Evolutionary conservation across 1,284 basidiomycete species (phyloP).

Genomic region (Leccinum pachyderme): DNA sequence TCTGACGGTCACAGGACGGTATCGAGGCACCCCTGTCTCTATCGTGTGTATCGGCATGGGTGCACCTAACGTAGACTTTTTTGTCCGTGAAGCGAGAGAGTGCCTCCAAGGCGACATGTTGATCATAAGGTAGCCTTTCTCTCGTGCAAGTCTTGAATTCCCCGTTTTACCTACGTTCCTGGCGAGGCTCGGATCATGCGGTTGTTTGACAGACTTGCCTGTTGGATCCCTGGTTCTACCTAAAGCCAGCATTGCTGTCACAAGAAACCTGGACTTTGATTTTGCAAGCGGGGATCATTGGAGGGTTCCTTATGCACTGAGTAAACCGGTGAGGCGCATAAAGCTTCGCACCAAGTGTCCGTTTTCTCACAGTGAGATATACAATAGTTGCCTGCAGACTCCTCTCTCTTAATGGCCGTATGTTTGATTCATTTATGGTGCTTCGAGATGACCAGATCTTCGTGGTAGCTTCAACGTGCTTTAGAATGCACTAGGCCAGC

Average conservation of each 20-base stretch:
- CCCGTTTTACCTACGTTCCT: slow-evolving; percentile 3
- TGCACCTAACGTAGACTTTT: slow-evolving; percentile 78
- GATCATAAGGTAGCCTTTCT: slow-evolving; percentile 59
- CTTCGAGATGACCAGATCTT: slow-evolving; percentile 8
- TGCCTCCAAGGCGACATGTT: slow-evolving; percentile 76
- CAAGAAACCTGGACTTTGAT: slow-evolving; percentile 77
- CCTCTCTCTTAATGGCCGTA: slow-evolving; percentile 49
- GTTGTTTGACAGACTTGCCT: slow-evolving; percentile 66
- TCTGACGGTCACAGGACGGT: slow-evolving; percentile 77
- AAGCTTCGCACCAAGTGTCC: background rate
- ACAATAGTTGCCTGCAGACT: slow-evolving; percentile 54
- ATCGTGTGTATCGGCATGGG: slow-evolving; percentile 87
- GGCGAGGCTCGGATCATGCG: slow-evolving; percentile 74
- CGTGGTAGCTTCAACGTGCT: slow-evolving; percentile 45
- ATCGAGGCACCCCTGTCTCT: slow-evolving; percentile 65
- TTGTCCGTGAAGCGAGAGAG: slow-evolving; percentile 79
- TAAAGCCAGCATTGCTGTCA: slow-evolving; percentile 62
- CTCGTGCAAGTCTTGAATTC: slow-evolving; percentile 1
- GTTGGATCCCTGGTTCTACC: slow-evolving; percentile 77
- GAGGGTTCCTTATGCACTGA: slow-evolving; percentile 65
- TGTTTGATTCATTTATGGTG: slow-evolving; percentile 15
- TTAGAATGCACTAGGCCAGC: slow-evolving; percentile 46
- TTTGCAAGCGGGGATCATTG: slow-evolving; percentile 47
- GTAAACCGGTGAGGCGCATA: slow-evolving; percentile 54
- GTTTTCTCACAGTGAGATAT: slow-evolving; percentile 7